Percentiles rank a stretch among this genome's conserved stretches.
These are phyloP conservation scores for Saccharum officinarum DNA, from an alignment of 176 grass and related monocot genomes.

Conservation along the genomic window DNA sequence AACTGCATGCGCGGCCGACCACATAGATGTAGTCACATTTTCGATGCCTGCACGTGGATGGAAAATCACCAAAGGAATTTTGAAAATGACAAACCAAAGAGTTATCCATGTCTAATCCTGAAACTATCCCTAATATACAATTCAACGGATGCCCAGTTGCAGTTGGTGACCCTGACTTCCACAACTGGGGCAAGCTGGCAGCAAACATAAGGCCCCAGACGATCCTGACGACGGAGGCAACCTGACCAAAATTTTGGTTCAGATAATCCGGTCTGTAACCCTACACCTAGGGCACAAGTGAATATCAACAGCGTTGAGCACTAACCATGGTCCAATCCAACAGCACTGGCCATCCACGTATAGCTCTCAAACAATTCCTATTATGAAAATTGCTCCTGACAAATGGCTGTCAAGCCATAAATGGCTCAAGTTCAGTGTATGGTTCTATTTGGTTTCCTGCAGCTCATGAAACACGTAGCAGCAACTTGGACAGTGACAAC, in stretches of 20 bases:
- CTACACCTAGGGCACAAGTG: constrained; percentile 34
- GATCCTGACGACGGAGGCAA: constrained; percentile 45
- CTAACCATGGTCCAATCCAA: background rate
- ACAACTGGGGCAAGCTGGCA: constrained; percentile 22
- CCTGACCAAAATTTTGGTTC: constrained; percentile 21
- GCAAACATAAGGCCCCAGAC: constrained; percentile 30
- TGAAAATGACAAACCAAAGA: constrained; percentile 26
- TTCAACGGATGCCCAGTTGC: constrained; percentile 1
- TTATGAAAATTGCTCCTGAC: constrained; percentile 17
- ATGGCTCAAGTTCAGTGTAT: constrained; percentile 31
- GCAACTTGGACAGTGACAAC: constrained; percentile 27
- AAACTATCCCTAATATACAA: constrained; percentile 5
- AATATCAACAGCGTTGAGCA: constrained; percentile 30
- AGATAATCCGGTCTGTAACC: constrained; percentile 25
- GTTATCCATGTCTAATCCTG: constrained; percentile 27
- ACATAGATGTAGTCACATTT: background rate
- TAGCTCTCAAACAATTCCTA: constrained; percentile 19
- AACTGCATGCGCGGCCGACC: background rate
- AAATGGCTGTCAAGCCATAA: constrained; percentile 21
- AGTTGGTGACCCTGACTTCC: constrained; percentile 30
- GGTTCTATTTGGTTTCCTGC: constrained; percentile 39
- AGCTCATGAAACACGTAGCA: constrained; percentile 38
- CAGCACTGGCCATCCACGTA: constrained; percentile 5
- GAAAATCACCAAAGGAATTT: constrained; percentile 37
- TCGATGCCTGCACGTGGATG: background rate